A percentile compares a stretch with the other conserved stretches of the same genome.
Evolutionary conservation across 1,284 basidiomycete genomes (phyloP).

Genomic region (Ustilago loliicola): DNA sequence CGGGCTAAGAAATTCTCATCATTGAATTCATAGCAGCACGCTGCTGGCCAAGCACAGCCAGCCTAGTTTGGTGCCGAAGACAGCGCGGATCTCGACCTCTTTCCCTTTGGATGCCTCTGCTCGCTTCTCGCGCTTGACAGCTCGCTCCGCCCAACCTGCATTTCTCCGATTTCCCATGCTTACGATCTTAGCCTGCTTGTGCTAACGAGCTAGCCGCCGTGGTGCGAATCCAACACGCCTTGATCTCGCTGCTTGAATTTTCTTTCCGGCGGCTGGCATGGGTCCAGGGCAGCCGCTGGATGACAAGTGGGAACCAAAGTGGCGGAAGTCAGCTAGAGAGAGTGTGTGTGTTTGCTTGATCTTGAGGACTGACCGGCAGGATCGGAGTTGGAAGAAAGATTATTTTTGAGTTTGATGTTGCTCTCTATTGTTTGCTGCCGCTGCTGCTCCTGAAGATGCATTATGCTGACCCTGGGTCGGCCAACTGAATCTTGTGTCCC

Average conservation of each 20-base stretch:
- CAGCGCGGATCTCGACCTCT: no score
- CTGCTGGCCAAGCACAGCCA: background rate
- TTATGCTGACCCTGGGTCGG: background rate
- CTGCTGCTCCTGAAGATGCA: background rate
- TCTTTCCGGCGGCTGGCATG: background rate
- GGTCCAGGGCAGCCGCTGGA: conserved; percentile 2
- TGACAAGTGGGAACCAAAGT: background rate
- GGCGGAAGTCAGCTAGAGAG: background rate
- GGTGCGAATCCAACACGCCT: background rate
- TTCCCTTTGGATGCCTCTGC: background rate
- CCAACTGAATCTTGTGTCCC: background rate
- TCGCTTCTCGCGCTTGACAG: conserved; percentile 8
- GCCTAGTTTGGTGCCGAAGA: background rate
- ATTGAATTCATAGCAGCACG: no score
- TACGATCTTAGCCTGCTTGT: conserved; percentile 6
- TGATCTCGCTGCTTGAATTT: background rate
- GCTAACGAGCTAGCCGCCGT: conserved; percentile 7
- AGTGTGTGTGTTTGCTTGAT: background rate
- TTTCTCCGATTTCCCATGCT: conserved; percentile 7
- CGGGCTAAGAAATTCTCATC: background rate
- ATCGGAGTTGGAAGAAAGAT: conserved; percentile 9
- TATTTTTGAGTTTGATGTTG: conserved; percentile 1
- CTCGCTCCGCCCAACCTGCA: conserved; percentile 5
- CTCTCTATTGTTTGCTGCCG: background rate
- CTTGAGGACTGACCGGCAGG: background rate